These are phyloP conservation scores for Apiotrichum brassicae DNA, from an alignment of 1,284 basidiomycete genomes.

Conservation along the genomic window DNA sequence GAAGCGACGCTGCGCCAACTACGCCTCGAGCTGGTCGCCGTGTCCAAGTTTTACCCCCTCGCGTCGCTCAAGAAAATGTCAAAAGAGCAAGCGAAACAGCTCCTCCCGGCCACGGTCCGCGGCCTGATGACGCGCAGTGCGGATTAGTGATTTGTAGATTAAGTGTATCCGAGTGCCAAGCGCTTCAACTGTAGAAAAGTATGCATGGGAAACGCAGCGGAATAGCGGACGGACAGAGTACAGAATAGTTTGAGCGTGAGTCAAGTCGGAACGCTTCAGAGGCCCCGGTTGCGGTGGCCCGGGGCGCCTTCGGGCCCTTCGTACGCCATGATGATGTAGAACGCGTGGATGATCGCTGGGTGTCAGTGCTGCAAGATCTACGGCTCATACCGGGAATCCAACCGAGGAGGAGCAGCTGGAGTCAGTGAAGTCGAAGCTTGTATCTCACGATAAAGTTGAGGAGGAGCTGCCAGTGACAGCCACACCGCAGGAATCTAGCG, in stretches of 20 bases:
- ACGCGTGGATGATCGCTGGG: conserved; percentile 2
- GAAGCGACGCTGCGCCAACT: conserved; percentile 23
- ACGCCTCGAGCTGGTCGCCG: conserved; percentile 38
- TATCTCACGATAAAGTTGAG: conserved; percentile 8
- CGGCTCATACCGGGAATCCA: conserved; percentile 13
- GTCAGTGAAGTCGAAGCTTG: too few relatives aligned
- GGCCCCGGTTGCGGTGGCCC: too few relatives aligned
- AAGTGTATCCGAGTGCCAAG: too few relatives aligned
- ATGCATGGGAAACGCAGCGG: too few relatives aligned
- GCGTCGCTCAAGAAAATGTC: conserved; percentile 39
- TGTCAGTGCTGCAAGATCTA: not conserved
- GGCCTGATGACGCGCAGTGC: conserved; percentile 24
- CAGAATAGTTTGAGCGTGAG: too few relatives aligned
- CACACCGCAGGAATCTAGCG: conserved; percentile 4
- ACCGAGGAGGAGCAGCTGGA: conserved; percentile 7
- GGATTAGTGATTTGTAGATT: too few relatives aligned
- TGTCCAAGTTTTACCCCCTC: conserved; percentile 43
- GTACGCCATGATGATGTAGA: not conserved
- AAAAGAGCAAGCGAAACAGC: conserved; percentile 28
- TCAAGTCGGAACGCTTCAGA: too few relatives aligned
- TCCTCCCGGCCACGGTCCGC: conserved; percentile 38
- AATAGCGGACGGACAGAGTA: too few relatives aligned
- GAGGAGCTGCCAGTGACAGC: conserved; percentile 3
- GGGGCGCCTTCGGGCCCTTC: conserved; percentile 1
- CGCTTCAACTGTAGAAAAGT: too few relatives aligned